Evolutionary conservation across 306 rosid species (phyloP).

Genomic region (Castanea crenata): DNA sequence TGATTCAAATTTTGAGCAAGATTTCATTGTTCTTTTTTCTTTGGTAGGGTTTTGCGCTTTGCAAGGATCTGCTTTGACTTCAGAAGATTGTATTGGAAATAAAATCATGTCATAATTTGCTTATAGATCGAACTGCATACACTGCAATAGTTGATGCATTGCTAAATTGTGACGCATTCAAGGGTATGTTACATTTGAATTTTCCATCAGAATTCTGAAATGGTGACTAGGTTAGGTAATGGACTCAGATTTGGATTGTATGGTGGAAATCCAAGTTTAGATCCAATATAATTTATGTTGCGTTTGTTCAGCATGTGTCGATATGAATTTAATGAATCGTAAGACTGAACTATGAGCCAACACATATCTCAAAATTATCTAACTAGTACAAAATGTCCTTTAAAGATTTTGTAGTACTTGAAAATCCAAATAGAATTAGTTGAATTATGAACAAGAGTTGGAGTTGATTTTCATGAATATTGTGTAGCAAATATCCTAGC

Average conservation of each 20-base stretch:
- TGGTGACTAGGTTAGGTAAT: not conserved
- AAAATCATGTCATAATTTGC: conserved; percentile 50
- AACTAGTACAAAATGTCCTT: too few relatives aligned
- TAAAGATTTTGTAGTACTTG: not conserved
- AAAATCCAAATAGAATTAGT: not conserved
- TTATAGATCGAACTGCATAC: conserved; percentile 79
- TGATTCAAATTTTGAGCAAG: not conserved
- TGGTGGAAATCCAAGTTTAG: not conserved
- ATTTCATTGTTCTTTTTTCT: conserved; percentile 13
- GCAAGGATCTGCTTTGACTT: conserved; percentile 58
- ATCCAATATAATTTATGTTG: not conserved
- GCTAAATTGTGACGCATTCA: conserved; percentile 60
- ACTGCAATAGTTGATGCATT: conserved; percentile 71
- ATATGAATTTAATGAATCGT: not conserved
- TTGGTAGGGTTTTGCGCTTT: conserved; percentile 67
- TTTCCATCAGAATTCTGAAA: not conserved
- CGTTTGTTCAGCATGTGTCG: not conserved
- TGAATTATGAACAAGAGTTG: not conserved
- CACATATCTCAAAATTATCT: not conserved
- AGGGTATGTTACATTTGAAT: conserved; percentile 47
- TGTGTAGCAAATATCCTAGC: not conserved
- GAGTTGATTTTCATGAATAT: not conserved
- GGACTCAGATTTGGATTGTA: not conserved
- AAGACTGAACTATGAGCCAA: not conserved
- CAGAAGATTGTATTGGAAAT: conserved; percentile 65